Evolutionary conservation across 164 flowering plant species (phyloP).

Genomic region (Vitis cinerea): DNA sequence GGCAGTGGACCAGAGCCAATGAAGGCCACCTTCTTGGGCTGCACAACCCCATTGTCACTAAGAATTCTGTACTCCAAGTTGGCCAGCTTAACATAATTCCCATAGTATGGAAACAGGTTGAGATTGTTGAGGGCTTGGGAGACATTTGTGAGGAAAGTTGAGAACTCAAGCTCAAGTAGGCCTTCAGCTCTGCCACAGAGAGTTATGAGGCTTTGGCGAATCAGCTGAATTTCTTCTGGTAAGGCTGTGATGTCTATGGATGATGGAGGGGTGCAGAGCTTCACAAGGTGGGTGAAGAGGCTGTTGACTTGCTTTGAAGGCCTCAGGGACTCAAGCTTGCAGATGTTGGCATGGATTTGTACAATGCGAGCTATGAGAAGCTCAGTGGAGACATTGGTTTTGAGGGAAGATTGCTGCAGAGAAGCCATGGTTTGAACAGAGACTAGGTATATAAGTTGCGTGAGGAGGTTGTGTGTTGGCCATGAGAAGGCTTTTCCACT

Average conservation of each 20-base stretch:
- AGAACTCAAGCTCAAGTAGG: conserved; percentile 44
- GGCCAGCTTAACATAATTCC: conserved; percentile 51
- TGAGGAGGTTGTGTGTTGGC: too few relatives aligned
- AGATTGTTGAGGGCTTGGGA: conserved; percentile 41
- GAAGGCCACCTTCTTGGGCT: conserved; percentile 57
- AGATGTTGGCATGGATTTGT: conserved; percentile 39
- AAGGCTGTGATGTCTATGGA: conserved; percentile 31
- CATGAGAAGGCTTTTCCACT: background rate
- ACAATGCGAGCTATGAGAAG: conserved; percentile 27
- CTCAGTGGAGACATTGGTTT: conserved; percentile 21
- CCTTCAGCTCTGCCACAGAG: conserved; percentile 53
- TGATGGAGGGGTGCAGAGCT: conserved; percentile 39
- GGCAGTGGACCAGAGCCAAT: conserved; percentile 74
- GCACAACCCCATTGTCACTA: conserved; percentile 19
- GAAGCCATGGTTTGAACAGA: conserved; percentile 30
- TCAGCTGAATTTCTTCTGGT: conserved; percentile 25
- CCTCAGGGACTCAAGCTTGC: conserved; percentile 39
- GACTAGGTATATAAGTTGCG: conserved; percentile 1
- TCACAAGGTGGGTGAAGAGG: conserved; percentile 49
- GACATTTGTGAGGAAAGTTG: conserved; percentile 26
- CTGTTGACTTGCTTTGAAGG: conserved; percentile 48
- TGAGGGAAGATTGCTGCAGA: conserved; percentile 16
- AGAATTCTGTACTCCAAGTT: conserved; percentile 37
- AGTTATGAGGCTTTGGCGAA: conserved; percentile 39
- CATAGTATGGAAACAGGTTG: conserved; percentile 50